Percentiles rank a stretch among this genome's conserved stretches.
phyloP scores from a whole-genome alignment of 2,329 filamentous ascomycete species.

The Pseudocercospora vitis region DNA sequence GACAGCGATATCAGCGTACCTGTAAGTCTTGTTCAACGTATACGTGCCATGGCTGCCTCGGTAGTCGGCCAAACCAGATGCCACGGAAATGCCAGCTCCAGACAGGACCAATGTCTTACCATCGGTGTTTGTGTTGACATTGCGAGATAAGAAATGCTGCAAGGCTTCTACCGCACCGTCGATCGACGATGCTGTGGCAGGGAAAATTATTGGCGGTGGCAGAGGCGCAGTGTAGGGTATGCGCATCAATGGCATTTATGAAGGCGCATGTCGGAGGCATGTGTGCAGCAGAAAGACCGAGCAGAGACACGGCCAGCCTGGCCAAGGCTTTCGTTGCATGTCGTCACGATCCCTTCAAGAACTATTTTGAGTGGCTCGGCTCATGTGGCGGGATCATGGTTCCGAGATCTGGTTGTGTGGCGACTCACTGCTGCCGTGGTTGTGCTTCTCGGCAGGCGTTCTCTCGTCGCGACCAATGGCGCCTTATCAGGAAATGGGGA shows the following conservation, averaged over 20 bases:
- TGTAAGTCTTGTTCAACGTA: conserved; percentile 72
- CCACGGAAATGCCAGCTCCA: conserved; percentile 89
- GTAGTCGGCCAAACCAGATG: conserved; percentile 91
- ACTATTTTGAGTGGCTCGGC: conserved; percentile 1
- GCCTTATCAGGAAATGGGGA: too few species aligned
- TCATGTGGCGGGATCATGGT: background rate
- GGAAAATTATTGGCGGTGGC: conserved; percentile 72
- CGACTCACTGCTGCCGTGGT: too few species aligned
- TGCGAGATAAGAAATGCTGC: conserved; percentile 64
- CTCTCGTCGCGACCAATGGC: too few species aligned
- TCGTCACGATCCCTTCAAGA: conserved; percentile 11
- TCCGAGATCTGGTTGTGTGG: too few species aligned
- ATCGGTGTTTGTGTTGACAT: conserved; percentile 46
- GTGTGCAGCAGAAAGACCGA: conserved; percentile 5
- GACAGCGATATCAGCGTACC: background rate
- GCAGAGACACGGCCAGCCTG: background rate
- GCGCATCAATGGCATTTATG: conserved; percentile 60
- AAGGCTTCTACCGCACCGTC: conserved; percentile 76
- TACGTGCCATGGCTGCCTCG: conserved; percentile 88
- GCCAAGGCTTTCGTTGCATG: conserved; percentile 3
- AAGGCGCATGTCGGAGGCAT: conserved; percentile 11
- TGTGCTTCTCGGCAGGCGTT: too few species aligned
- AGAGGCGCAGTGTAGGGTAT: conserved; percentile 89
- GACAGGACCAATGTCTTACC: conserved; percentile 66
- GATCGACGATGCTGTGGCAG: conserved; percentile 67